Base-by-base conservation (phyloP, 139 green algal genomes). In the Volvox reticuliferus region DNA sequence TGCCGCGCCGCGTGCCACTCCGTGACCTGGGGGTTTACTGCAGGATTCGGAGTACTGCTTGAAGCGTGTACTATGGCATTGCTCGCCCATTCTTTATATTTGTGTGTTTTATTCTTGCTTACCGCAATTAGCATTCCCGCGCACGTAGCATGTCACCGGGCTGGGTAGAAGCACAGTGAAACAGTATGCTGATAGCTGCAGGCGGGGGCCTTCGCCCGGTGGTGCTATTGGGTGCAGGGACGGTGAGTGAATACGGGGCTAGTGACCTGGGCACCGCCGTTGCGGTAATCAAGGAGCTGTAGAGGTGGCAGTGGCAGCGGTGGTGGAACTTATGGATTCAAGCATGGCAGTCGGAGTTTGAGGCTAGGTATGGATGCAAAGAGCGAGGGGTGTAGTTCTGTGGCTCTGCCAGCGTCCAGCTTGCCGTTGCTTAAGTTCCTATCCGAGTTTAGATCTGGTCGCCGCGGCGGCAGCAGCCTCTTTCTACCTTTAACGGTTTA, bases 101-200 rank as follows among this genome's bases (percentile, higher is more conserved):
- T 18, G 28, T 84, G 78, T 84, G 36, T 84, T 84, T 84, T 44
- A 84, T 84, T 67, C 78, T 84, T 84, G 78, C 36, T 84, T 63
- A 67, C 78, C 24, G 75, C 75, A 79, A 36, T 30, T 30, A 79
- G 71, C 22, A 1, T 33, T 79, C 71, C 71, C 28, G 16, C 71
- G 5, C 44, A 55, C 9, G 9, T 55, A 55, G 44, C 44, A 55
- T 55, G 44, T 55, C 44, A 55, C 44, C 44, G 44, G 9, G 44
- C 44, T 55, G 44, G 44, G 44, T 55, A 55, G 44, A 9, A 55
- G 44, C 44, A 55, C 5, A 55, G 44, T 55, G 44, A 55, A 55
- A 55, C 44, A 55, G 5, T 55, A 55, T 55, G 44, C 44, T 5
- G 44, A 55, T 55, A 55, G 44, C 44, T 55, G 44, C 44, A 55